Evolutionary conservation across 2,329 filamentous ascomycete species (phyloP).

Genomic region (Berkeleyomyces rouxiae): DNA sequence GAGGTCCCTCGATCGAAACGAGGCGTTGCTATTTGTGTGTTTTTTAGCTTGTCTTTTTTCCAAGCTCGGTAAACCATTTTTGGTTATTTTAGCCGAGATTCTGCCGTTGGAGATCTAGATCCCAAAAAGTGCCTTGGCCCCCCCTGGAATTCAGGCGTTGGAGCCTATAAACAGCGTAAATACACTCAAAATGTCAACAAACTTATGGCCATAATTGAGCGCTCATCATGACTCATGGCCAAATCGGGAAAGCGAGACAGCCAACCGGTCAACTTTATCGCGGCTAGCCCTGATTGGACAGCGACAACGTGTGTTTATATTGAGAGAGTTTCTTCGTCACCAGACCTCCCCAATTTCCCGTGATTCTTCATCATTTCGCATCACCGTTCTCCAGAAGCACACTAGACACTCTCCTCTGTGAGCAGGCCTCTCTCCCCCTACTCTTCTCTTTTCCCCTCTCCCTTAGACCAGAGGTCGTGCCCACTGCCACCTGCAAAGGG

Average conservation of each 20-base stretch:
- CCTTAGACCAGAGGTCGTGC: constrained; percentile 8
- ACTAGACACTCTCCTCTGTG: not conserved
- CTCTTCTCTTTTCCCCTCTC: not conserved
- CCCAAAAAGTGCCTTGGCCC: too few relatives aligned
- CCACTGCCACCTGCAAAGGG: constrained; percentile 11
- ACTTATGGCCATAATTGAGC: not conserved
- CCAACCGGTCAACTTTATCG: not conserved
- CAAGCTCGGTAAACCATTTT: too few relatives aligned
- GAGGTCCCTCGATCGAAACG: constrained; percentile 14
- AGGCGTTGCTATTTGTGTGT: constrained; percentile 7
- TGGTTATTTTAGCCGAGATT: not conserved
- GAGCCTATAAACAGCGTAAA: too few relatives aligned
- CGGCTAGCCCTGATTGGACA: not conserved
- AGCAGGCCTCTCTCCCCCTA: not conserved
- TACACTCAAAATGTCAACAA: not conserved
- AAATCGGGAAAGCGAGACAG: not conserved
- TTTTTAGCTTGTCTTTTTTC: not conserved
- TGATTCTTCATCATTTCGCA: constrained; percentile 8
- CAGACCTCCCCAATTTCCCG: not conserved
- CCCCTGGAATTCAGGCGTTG: too few relatives aligned
- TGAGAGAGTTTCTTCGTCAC: not conserved
- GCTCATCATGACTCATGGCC: constrained; percentile 6
- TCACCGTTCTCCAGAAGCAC: constrained; percentile 6
- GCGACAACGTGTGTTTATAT: not conserved
- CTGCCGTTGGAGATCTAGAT: not conserved